Evolutionary conservation across 2,329 filamentous ascomycete species (phyloP), one percentile per base, ranked within the genome.

Genomic region (Fonsecaea multimorphosa): DNA sequence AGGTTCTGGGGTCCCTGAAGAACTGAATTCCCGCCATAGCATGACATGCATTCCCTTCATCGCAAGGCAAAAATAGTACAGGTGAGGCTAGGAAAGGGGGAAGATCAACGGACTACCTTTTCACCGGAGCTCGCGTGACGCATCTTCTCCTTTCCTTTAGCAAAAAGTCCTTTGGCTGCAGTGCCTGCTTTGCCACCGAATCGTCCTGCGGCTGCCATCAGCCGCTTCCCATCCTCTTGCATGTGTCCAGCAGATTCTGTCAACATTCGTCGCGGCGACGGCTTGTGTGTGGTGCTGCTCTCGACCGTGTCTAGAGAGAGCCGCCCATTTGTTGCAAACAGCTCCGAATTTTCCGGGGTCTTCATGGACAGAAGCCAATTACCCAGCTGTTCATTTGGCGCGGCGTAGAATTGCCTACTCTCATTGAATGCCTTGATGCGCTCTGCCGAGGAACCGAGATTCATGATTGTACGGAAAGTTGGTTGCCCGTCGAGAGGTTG

Each of bases 91-190:
- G 59, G 65, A 67, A 63, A 66, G 74, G 67, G 75, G 77, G 74
- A 79, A 76, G 86, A 83, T 89, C 81, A 88, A 85, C 83, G 81
- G 88, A 92, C 92, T 91, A 93, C 91, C 91, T 96, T 96, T 79
- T 95, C 91, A 75, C 79, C 78, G 60, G 79, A 79, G 70, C 86
- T 86, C 76, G 84, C 86, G 68, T 85, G 83, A 77, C 83, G 82
- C 74, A 97, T 88, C 78, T 92, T 94, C 80, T 86, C 94, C 80
- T 91, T 94, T 72, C 93, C 92, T 81, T 96, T 96, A 71, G 91
- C 92, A 77, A 97, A 89, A 70, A 97, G 79, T 59, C 93, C 94
- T 81, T 97, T 97, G 56, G 93, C 93, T 65, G 92, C 92, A 76
- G 92, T 93, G 69, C 86, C 85, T 34, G 87, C 88, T 74, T 89